Base-by-base conservation (phyloP, 768 basidiomycete species). In the Russula earlei region DNA sequence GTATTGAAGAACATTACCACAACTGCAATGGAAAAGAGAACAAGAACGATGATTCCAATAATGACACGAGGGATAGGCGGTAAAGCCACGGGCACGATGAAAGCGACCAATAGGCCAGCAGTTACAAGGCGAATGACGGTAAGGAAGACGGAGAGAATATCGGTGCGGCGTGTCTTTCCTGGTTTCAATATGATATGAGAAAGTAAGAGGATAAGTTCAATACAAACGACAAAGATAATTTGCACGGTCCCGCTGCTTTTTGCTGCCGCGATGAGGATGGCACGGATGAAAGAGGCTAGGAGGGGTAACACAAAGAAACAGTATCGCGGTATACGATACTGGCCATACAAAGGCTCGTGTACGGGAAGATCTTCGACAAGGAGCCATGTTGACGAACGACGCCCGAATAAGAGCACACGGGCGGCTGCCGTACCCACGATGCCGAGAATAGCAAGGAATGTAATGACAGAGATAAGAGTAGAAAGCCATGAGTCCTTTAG, bases 401-500 rank as follows among this genome's bases (percentile, higher is more conserved):
- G 66, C 38, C 77, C 74, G 41, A 75, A 66, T 49, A 78, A 77
- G 58, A 83, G 59, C 37, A 81, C 73, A 55, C 74, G 65, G 66
- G 81, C 68, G 52, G 74, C 65, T 1, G 80, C 74, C 60, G 78
- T 75, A 22, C 73, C 63, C 40, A 91, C 71, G 56, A 75, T 64
- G 10, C 72, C 69, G 31, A 77, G 43, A 31, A 87, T 69, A 44
- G 68, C 70, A 44, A 87, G 63, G 66, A 93, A 72, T 11, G 77
- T 68, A 55, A 94, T 64, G 56, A 86, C 85, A 2, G 92, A 87
- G 38, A 97, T 75, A 34, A 95, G 72, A 62, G 83, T 77, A 0
- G 91, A 79, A 2, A 95, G 75, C 85, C 90, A 91, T 0, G 92
- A 93, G 69, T 97, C 92, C 56, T 80, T 72, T 59, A 93, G 74